Conservation (phyloP, 768 basidiomycete species). For the Paxillus rubicundulus region DNA sequence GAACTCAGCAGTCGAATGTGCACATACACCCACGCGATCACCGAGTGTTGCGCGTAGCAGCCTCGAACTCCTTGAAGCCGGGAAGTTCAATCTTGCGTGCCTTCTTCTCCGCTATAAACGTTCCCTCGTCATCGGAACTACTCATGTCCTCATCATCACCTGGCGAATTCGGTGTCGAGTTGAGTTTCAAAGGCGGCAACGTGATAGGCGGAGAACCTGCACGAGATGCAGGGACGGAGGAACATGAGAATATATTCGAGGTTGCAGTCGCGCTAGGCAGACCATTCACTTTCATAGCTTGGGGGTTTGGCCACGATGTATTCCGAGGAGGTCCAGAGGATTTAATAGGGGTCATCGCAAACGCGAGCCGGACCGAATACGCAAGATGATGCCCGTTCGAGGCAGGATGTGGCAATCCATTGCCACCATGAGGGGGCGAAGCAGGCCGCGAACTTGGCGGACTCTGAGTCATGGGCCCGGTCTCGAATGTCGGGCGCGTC, state of each 20-base stretch:
- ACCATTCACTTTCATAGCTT: constrained; percentile 10
- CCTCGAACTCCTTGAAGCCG: constrained; percentile 62
- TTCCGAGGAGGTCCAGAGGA: constrained; percentile 33
- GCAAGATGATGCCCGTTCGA: constrained; percentile 65
- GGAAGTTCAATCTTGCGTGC: constrained; percentile 50
- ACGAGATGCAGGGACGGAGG: constrained; percentile 53
- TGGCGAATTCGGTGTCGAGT: constrained; percentile 18
- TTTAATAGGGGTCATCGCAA: constrained; percentile 88
- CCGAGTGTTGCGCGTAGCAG: constrained; percentile 35
- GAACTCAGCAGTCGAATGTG: neutral
- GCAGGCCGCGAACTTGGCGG: constrained; percentile 59
- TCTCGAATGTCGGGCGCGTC: constrained; percentile 24
- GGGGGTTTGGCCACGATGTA: constrained; percentile 37
- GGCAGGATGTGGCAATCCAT: constrained; percentile 17
- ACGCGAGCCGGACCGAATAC: constrained; percentile 82
- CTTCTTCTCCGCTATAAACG: constrained; percentile 15
- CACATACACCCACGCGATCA: constrained; percentile 11
- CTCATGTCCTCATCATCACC: constrained; percentile 17
- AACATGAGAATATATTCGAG: constrained; percentile 14
- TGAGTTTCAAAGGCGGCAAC: constrained; percentile 63
- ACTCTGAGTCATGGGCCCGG: constrained; percentile 36
- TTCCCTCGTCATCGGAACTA: constrained; percentile 20
- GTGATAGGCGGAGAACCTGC: constrained; percentile 70
- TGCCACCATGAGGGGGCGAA: constrained; percentile 49
- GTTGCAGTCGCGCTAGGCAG: constrained; percentile 7